phyloP scores from a whole-genome alignment of 176 grass and related monocot genomes.

The Oryza nivara region DNA sequence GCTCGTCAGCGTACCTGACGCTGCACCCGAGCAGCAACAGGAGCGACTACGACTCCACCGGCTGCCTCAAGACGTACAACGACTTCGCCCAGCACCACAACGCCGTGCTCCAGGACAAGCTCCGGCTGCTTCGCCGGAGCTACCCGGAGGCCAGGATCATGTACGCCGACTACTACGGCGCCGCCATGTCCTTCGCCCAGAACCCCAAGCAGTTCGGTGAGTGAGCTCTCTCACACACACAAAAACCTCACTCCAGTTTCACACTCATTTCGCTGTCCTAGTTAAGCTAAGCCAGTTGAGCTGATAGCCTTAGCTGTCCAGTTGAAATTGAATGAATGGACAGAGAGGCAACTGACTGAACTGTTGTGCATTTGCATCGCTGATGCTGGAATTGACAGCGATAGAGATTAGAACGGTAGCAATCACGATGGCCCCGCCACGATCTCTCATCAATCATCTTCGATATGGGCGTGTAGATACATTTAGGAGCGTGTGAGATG shows the following conservation, averaged over 20 bases:
- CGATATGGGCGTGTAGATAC: conserved; percentile 1
- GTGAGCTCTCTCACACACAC: conserved; percentile 37
- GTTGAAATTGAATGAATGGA: not conserved
- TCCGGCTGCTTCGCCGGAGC: conserved; percentile 54
- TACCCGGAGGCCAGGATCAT: conserved; percentile 67
- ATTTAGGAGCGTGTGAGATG: not conserved
- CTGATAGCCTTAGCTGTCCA: not conserved
- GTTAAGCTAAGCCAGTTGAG: not conserved
- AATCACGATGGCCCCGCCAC: conserved; percentile 25
- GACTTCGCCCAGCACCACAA: conserved; percentile 84
- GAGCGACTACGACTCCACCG: conserved; percentile 61
- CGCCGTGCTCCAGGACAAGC: conserved; percentile 57
- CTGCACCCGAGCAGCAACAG: conserved; percentile 52
- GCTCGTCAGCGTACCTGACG: conserved; percentile 84
- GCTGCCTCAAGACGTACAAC: conserved; percentile 79
- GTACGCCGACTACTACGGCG: conserved; percentile 90
- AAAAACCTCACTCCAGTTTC: not conserved
- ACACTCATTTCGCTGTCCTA: not conserved
- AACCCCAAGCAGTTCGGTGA: conserved; percentile 85
- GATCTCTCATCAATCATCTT: conserved; percentile 12
- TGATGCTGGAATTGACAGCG: conserved; percentile 28
- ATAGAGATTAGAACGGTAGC: not conserved
- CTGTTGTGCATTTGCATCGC: conserved; percentile 11
- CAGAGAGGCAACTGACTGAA: not conserved
- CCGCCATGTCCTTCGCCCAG: conserved; percentile 71